Base-by-base conservation (phyloP, 2,329 filamentous ascomycete genomes). In the Whalleya microplaca region DNA sequence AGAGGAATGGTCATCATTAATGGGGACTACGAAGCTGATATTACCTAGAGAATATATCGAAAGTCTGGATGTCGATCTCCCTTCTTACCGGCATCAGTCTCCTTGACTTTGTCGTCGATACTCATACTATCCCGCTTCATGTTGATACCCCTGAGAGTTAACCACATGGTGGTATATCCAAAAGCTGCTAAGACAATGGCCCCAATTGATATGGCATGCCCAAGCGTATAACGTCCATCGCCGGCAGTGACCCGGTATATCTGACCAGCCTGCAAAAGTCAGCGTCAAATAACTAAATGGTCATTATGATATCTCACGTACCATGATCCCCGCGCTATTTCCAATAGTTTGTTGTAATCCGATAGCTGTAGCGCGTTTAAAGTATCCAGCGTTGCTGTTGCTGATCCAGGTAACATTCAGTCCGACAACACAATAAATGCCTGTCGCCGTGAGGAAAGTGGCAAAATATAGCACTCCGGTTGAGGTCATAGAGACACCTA, bases 381-480 rank as follows among this genome's bases (percentile, higher is more conserved):
- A n/a, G n/a, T n/a, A n/a, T n/a, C 59, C 59, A 23, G 60, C 60
- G 27, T 63, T 58, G 40, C 40, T 55, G 45, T 64, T 64, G 18
- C 45, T 65, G 37, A 62, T 29, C 61, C 56, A 60, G 3, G 60
- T 56, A 8, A 55, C 48, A 41, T 63, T 64, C 40, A 65, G 41
- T 10, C 61, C 62, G 14, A 59, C 52, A 18, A 63, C 48, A 19
- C 54, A 58, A 44, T 66, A 66, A 21, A 63, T 60, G 5, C 62
- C 64, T 1, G 59, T 50, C 2, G 56, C 62, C 2, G 47, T 58
- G 21, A 66, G 23, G 29, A 63, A 63, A 2, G 51, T 54, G 6
- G 58, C 53, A 41, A 66, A 64, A 12, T 54, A 54, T 2, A 60
- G 45, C 12, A 47, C 51, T 14, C 21, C 43, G 12, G 55, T 55